Conservation (phyloP, 2,329 filamentous ascomycete species). For the Pseudogymnoascus sp. region DNA sequence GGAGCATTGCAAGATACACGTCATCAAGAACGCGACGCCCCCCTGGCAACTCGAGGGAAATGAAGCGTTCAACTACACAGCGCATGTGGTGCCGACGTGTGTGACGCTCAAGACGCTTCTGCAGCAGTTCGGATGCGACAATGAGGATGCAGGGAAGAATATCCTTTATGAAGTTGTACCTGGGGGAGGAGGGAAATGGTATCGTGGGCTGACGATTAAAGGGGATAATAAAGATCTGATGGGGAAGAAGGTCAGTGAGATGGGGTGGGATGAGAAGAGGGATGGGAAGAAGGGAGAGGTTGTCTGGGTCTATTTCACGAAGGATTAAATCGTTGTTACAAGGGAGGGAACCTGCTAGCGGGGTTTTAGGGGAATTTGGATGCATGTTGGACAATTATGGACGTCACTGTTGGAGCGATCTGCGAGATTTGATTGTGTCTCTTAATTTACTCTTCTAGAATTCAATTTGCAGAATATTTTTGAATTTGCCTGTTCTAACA, state of each 20-base stretch:
- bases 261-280: slow-evolving; percentile 50
- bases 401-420: neutral
- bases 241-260: slow-evolving; percentile 42
- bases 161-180: slow-evolving; percentile 47
- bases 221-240: slow-evolving; percentile 43
- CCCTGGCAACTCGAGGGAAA: slow-evolving; percentile 43
- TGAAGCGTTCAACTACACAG: slow-evolving; percentile 37
- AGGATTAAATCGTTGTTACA: slow-evolving; percentile 26
- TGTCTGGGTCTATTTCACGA: slow-evolving; percentile 53
- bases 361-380: neutral
- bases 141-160: slow-evolving; percentile 44
- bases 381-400: neutral
- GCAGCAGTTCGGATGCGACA: slow-evolving; percentile 48
- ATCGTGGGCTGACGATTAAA: slow-evolving; percentile 43
- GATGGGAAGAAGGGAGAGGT: slow-evolving; percentile 41
- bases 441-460: neutral
- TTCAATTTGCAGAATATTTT: neutral
- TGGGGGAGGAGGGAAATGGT: slow-evolving; percentile 50
- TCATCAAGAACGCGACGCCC: slow-evolving; percentile 39
- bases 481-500: neutral
- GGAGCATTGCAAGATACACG: slow-evolving; percentile 51
- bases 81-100: slow-evolving; percentile 42
- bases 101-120: slow-evolving; percentile 50
- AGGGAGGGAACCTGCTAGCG: neutral
- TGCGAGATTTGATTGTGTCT: neutral